Conservation (phyloP, 768 basidiomycete species). For the Infundibulicybe gibba region DNA sequence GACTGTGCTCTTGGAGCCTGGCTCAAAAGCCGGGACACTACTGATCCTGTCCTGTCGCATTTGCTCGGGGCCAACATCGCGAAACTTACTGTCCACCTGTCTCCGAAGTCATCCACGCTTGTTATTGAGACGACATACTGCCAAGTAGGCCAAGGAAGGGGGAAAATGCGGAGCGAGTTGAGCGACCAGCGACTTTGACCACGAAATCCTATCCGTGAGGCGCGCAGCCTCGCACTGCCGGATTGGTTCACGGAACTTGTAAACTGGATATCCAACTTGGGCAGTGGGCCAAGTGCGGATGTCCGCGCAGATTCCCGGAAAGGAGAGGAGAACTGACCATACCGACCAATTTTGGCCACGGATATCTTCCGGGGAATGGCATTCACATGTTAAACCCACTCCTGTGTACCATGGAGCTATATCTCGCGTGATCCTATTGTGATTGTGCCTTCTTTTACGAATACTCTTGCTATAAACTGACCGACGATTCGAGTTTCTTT, state of each 20-base stretch:
- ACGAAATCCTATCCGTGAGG: background rate
- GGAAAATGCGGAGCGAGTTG: too few species aligned
- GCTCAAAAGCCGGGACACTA: too few species aligned
- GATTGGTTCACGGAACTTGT: background rate
- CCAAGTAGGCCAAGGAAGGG: too few species aligned
- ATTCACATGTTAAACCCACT: constrained; percentile 17
- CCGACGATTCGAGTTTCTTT: background rate
- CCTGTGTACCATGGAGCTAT: constrained; percentile 1
- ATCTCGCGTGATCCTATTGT: background rate
- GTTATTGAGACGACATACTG: too few species aligned
- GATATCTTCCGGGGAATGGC: constrained; percentile 13
- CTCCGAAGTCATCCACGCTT: too few species aligned
- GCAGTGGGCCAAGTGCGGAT: constrained; percentile 11
- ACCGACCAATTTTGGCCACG: constrained; percentile 6
- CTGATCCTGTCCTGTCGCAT: too few species aligned
- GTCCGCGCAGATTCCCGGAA: constrained; percentile 12
- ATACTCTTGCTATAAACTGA: constrained; percentile 9
- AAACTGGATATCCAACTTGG: constrained; percentile 3
- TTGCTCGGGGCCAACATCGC: too few species aligned
- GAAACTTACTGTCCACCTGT: too few species aligned
- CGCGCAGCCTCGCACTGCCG: background rate
- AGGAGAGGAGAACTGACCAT: constrained; percentile 8
- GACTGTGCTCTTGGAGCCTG: too few species aligned
- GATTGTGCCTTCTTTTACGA: background rate
- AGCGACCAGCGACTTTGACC: background rate